Evolutionary conservation across 2,329 filamentous ascomycete genomes (phyloP).

Genomic region (Nothophoma quercina): DNA sequence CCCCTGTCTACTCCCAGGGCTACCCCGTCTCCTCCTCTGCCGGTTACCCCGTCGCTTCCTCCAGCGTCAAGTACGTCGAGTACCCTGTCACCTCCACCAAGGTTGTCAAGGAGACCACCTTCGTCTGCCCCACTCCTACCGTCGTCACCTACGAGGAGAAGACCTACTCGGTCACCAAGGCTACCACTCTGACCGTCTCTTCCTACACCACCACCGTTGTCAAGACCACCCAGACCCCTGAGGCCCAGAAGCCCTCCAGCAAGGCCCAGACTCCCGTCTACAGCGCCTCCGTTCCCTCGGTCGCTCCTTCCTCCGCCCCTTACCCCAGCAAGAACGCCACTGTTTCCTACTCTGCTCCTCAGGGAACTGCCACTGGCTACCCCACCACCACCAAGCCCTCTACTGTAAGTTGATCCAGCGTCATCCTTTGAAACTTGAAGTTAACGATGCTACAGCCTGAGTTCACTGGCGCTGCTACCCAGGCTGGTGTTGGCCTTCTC

Average conservation of each 20-base stretch:
- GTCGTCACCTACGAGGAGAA: conserved; percentile 26
- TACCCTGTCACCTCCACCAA: conserved; percentile 18
- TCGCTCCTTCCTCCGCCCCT: conserved; percentile 23
- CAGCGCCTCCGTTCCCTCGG: conserved; percentile 20
- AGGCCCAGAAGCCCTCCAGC: conserved; percentile 26
- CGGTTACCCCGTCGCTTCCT: conserved; percentile 11
- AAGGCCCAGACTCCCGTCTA: conserved; percentile 17
- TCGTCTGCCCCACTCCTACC: conserved; percentile 31
- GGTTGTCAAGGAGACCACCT: conserved; percentile 13
- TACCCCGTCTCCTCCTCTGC: conserved; percentile 21
- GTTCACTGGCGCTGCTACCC: conserved; percentile 62
- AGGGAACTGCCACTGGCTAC: conserved; percentile 34
- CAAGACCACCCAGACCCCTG: conserved; percentile 29
- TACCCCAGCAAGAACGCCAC: conserved; percentile 36
- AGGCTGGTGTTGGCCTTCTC: conserved; percentile 61
- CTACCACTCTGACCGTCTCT: conserved; percentile 10
- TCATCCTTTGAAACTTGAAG: neutral
- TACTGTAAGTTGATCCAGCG: neutral
- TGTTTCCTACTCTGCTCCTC: conserved; percentile 23
- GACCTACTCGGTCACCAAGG: conserved; percentile 19
- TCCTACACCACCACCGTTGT: conserved; percentile 16
- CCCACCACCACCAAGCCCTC: conserved; percentile 40
- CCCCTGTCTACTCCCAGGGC: neutral
- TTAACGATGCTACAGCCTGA: conserved; percentile 29
- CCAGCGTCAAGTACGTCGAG: conserved; percentile 14